Evolutionary conservation across 352 stramenopile genomes (phyloP).

Genomic region (Globisporangium irregulare): DNA sequence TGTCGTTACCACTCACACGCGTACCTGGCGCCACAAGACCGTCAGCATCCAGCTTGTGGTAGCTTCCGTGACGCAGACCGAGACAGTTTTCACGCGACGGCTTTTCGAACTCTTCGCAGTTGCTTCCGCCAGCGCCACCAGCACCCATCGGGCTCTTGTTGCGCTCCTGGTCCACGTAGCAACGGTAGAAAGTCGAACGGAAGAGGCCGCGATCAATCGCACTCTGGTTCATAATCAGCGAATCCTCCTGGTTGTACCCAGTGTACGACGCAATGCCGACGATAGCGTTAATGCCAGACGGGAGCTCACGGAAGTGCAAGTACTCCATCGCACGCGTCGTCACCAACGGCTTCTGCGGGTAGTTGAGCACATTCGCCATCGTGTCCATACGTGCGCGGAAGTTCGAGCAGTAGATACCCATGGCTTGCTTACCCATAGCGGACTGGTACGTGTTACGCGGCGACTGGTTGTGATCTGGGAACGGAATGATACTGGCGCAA

Average conservation of each 20-base stretch:
- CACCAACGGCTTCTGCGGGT: constrained; percentile 99
- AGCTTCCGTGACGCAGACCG: constrained; percentile 95
- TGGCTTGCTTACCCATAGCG: constrained; percentile 99
- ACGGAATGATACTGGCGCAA: constrained; percentile 99
- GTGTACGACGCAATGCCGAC: constrained; percentile 86
- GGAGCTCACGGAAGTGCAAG: constrained; percentile 97
- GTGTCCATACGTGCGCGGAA: constrained; percentile 99
- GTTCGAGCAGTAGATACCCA: constrained; percentile 99
- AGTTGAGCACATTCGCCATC: constrained; percentile 99
- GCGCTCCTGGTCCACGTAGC: constrained; percentile 95
- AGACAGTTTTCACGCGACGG: constrained; percentile 93
- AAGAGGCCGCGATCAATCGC: constrained; percentile 99
- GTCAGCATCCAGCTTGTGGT: constrained; percentile 99
- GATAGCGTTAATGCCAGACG: constrained; percentile 98
- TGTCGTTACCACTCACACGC: constrained; percentile 96
- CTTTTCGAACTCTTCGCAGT: constrained; percentile 95
- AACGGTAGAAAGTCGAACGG: constrained; percentile 98
- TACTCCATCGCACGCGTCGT: constrained; percentile 99
- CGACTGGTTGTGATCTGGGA: constrained; percentile 99
- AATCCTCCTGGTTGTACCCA: constrained; percentile 99
- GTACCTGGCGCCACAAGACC: constrained; percentile 96
- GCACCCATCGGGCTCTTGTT: constrained; percentile 83
- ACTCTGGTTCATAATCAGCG: constrained; percentile 99
- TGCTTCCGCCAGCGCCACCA: constrained; percentile 52
- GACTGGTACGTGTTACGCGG: constrained; percentile 99